phyloP scores from a whole-genome alignment of 441 rosid species.

The Eutrema salsugineum region DNA sequence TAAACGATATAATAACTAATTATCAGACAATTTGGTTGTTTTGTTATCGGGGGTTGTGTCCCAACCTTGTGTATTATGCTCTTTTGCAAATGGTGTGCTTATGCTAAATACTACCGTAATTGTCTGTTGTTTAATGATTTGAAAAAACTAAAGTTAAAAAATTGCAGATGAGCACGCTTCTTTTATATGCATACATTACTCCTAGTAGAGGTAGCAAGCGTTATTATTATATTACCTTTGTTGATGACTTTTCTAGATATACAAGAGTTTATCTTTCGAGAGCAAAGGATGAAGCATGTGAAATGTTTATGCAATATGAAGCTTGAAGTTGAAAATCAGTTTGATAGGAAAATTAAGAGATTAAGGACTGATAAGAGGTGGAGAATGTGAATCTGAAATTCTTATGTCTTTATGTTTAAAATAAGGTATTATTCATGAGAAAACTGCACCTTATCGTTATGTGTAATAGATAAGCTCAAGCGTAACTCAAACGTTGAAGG shows the following conservation, averaged over 20 bases:
- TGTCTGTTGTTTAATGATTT: too few species aligned
- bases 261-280: neutral
- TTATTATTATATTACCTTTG: neutral
- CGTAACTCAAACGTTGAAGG: too few species aligned
- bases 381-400: neutral
- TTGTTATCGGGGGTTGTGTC: too few species aligned
- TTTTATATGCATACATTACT: too few species aligned
- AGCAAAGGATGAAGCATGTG: neutral
- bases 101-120: too few species aligned
- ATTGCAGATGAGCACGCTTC: too few species aligned
- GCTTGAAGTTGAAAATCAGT: neutral
- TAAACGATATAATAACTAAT: too few species aligned
- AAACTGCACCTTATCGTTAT: neutral
- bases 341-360: neutral
- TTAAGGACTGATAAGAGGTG: neutral
- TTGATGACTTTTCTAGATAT: neutral
- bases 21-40: too few species aligned
- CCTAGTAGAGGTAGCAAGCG: neutral
- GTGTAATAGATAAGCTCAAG: too few species aligned
- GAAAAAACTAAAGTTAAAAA: too few species aligned
- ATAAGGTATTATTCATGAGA: neutral
- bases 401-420: neutral
- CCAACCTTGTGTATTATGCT: too few species aligned
- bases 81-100: too few species aligned
- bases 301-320: neutral